Base-by-base conservation (phyloP, 768 basidiomycete species). In the Hysterangium stoloniferum region DNA sequence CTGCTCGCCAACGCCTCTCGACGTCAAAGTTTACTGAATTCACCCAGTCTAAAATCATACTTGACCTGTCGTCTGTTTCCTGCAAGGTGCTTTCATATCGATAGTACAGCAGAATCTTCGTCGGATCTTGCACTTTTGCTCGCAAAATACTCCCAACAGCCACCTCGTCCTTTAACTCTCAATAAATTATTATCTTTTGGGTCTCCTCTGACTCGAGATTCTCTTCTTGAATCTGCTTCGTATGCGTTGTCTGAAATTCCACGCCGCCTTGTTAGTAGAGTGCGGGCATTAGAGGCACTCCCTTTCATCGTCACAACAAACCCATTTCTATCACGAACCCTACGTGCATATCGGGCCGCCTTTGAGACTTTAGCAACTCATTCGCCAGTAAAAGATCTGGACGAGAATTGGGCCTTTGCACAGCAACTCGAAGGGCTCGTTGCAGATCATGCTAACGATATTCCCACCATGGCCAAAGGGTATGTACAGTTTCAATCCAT, bases 391-490 rank as follows among this genome's bases (percentile, higher is more conserved):
- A 76, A 67, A 27, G 82, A 73, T 17, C 69, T 88, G 22, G 74
- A 79, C 48, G 82, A 88, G 54, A 94, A 93, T 56, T 70, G 71
- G 4, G 62, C 64, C 13, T 91, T 93, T 57, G 77, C 82, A 0
- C 71, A 76, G 44, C 72, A 79, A 54, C 71, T 94, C n/a, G 77
- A 79, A 36, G 71, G 73, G 31, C 66, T 94, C 17, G 89, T 94
- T 3, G 77, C 78, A 53, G 72, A 75, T 47, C 91, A 94, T 61
- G 76, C 84, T 1, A 84, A 93, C 65, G 92, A 94, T 62, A 88
- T 94, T 44, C 90, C 90, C 1, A 85, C 84, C 12, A 78, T 94
- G 77, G 90, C 91, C 3, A 91, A 90, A 67, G 91, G 91, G 88
- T 83, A 55, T 50, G 68, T 57, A 31, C 15, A 44, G 55, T 33